Conservation (phyloP, 2,329 filamentous ascomycete genomes). For the Calonectria naviculata region DNA sequence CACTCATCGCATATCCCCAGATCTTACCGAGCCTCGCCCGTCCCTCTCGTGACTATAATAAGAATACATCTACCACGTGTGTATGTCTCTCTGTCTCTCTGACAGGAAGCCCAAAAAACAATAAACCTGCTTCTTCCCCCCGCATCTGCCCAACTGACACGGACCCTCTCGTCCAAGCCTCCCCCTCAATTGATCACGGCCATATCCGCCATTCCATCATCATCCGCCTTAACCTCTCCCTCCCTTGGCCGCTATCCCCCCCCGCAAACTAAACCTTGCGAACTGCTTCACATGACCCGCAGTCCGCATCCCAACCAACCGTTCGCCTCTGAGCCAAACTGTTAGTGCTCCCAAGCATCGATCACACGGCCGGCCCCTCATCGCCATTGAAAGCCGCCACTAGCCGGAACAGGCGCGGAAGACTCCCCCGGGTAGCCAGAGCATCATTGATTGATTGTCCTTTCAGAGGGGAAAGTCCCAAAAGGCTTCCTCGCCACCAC, state of each 20-base stretch:
- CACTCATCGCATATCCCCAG: neutral
- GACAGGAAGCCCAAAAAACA: neutral
- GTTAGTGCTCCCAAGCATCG: conserved; percentile 19
- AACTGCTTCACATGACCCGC: conserved; percentile 15
- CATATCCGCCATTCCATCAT: conserved; percentile 1
- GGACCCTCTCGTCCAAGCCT: neutral
- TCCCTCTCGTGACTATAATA: neutral
- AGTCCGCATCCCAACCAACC: conserved; percentile 1
- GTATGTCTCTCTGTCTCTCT: neutral
- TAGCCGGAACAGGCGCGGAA: conserved; percentile 14
- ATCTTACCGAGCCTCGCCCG: neutral
- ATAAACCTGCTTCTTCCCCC: neutral
- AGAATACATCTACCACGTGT: neutral
- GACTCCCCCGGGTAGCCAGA: neutral
- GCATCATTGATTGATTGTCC: neutral
- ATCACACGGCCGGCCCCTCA: conserved; percentile 18
- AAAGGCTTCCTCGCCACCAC: conserved; percentile 5
- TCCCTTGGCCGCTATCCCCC: neutral
- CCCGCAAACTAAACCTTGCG: conserved; percentile 19
- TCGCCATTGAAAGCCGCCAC: conserved; percentile 17
- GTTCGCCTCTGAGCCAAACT: neutral
- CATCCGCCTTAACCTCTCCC: neutral
- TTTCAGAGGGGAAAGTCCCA: neutral
- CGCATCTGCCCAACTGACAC: neutral
- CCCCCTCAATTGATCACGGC: neutral